A percentile compares a stretch with the other conserved stretches of the same genome.
Conservation (phyloP, 768 basidiomycete species). For the Rickenella mellea region DNA sequence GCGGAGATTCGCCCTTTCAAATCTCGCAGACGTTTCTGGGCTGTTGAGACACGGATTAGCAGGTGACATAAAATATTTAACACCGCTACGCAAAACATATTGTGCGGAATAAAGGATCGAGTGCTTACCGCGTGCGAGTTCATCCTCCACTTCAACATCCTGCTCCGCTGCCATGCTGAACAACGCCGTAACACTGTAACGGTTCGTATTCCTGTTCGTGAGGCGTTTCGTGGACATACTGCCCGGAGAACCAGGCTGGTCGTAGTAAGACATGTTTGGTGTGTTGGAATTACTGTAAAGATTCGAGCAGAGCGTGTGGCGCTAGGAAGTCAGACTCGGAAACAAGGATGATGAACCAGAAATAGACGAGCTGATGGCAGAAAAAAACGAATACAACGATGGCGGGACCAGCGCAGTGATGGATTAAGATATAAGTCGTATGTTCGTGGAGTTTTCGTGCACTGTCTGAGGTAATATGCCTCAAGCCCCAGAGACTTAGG, state of each 20-base stretch:
- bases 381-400: background rate
- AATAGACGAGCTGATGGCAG: constrained; percentile 10
- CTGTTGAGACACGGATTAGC: constrained; percentile 28
- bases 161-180: constrained; percentile 99
- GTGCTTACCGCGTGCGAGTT: constrained; percentile 78
- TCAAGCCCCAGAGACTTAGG: too few relatives aligned
- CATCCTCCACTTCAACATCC: constrained; percentile 96
- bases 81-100: background rate
- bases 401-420: too few relatives aligned
- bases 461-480: too few relatives aligned
- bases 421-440: too few relatives aligned
- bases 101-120: background rate
- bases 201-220: constrained; percentile 90
- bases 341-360: constrained; percentile 4
- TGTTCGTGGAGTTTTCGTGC: too few relatives aligned
- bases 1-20: constrained; percentile 95
- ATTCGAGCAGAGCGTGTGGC: constrained; percentile 5
- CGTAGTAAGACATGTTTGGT: constrained; percentile 53
- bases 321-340: constrained; percentile 6
- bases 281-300: constrained; percentile 1
- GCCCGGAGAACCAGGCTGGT: constrained; percentile 52
- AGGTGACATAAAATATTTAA: constrained; percentile 3
- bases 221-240: constrained; percentile 63
- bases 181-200: constrained; percentile 90
- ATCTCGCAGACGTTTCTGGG: constrained; percentile 94